Evolutionary conservation across 805 yeast genomes (phyloP).

Genomic region (Ogataea corticis): DNA sequence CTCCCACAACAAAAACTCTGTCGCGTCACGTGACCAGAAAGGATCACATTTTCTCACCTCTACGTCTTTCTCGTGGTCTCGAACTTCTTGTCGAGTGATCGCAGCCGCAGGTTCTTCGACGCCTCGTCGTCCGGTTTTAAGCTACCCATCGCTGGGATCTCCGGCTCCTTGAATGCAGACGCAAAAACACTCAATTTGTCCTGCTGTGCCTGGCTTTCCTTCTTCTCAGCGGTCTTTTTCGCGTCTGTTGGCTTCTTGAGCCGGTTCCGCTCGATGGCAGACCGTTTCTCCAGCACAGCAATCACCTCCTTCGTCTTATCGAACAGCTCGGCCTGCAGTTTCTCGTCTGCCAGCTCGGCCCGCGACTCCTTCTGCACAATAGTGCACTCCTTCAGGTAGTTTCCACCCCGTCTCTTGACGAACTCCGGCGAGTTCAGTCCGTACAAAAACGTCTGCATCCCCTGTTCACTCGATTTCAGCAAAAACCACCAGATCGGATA

Average conservation of each 20-base stretch:
- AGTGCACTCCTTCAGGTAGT: slow-evolving; percentile 72
- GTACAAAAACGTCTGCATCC: slow-evolving; percentile 75
- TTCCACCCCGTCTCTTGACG: slow-evolving; percentile 60
- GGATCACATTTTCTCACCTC: neutral
- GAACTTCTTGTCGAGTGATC: slow-evolving; percentile 27
- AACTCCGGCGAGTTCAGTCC: slow-evolving; percentile 74
- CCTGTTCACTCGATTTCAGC: slow-evolving; percentile 72
- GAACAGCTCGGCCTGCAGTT: slow-evolving; percentile 59
- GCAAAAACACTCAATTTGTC: slow-evolving; percentile 24
- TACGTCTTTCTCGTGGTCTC: slow-evolving; percentile 4
- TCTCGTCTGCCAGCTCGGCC: slow-evolving; percentile 59
- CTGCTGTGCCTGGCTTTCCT: slow-evolving; percentile 2
- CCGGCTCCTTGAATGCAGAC: slow-evolving; percentile 22
- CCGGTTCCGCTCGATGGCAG: slow-evolving; percentile 66
- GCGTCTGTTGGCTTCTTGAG: slow-evolving; percentile 9
- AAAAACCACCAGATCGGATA: slow-evolving; percentile 86
- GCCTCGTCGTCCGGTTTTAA: slow-evolving; percentile 12
- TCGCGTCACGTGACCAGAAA: neutral
- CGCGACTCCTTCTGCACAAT: slow-evolving; percentile 52
- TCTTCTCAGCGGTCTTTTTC: slow-evolving; percentile 1
- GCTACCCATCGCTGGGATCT: neutral
- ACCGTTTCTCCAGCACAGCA: slow-evolving; percentile 60
- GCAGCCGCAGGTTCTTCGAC: slow-evolving; percentile 19
- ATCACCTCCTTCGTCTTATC: slow-evolving; percentile 62
- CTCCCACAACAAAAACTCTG: too few species aligned